Percentiles rank a stretch among this genome's conserved stretches.
Evolutionary conservation across 2,329 filamentous ascomycete genomes (phyloP).

Genomic region (Arthrobotrys sphaeroides): DNA sequence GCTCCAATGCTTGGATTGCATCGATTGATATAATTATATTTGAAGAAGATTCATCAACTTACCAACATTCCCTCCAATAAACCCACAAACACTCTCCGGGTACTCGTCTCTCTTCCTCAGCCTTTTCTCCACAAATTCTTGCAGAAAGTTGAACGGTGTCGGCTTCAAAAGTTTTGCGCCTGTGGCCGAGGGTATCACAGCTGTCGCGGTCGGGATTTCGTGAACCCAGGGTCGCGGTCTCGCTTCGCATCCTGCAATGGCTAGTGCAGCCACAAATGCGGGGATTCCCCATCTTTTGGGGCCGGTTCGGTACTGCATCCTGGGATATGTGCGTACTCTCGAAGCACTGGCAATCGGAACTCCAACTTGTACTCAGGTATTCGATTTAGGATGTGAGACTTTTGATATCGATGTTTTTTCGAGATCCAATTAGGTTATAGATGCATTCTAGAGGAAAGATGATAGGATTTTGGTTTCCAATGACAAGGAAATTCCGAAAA

Average conservation of each 20-base stretch:
- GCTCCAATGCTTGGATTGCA: neutral
- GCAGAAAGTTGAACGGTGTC: conserved; percentile 49
- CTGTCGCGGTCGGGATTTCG: conserved; percentile 42
- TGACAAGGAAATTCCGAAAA: no score
- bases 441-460: conserved; percentile 17
- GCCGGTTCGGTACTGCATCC: conserved; percentile 15
- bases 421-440: conserved; percentile 7
- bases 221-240: conserved; percentile 42
- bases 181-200: neutral
- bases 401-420: conserved; percentile 1
- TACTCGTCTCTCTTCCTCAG: conserved; percentile 41
- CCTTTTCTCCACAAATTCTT: conserved; percentile 46
- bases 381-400: neutral
- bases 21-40: neutral
- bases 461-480: no score
- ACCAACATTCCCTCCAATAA: conserved; percentile 48
- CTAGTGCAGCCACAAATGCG: conserved; percentile 29
- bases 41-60: neutral
- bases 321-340: neutral
- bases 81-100: conserved; percentile 46
- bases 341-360: neutral
- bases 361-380: neutral
- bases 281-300: conserved; percentile 23
- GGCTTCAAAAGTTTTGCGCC: conserved; percentile 23
- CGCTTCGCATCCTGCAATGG: conserved; percentile 46